These are phyloP conservation scores for Calonectria honghensis DNA, from an alignment of 2,329 filamentous ascomycete genomes.

Conservation along the genomic window DNA sequence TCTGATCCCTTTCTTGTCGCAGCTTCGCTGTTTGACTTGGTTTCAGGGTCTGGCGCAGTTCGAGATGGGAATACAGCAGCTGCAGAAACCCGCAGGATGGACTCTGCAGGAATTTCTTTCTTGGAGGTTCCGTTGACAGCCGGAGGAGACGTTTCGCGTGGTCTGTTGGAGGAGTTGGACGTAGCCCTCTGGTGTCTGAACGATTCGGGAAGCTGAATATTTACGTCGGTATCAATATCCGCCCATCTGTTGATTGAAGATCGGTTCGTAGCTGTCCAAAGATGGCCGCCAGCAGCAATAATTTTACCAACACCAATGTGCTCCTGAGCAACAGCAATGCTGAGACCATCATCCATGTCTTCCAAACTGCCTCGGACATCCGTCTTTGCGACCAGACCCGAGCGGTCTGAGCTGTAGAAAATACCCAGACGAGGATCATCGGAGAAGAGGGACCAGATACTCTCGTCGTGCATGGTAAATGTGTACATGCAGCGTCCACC, in stretches of 20 bases:
- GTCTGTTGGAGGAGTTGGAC: constrained; percentile 65
- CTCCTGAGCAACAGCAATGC: constrained; percentile 93
- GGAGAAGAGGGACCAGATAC: constrained; percentile 96
- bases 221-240: constrained; percentile 86
- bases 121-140: constrained; percentile 62
- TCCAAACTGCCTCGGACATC: constrained; percentile 84
- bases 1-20: constrained; percentile 64
- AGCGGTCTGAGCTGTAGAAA: constrained; percentile 96
- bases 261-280: constrained; percentile 93
- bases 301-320: constrained; percentile 86
- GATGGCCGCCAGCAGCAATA: constrained; percentile 81
- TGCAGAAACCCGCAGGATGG: constrained; percentile 88
- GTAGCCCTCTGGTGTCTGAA: constrained; percentile 69
- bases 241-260: constrained; percentile 95
- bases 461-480: constrained; percentile 98
- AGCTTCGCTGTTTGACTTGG: constrained; percentile 68
- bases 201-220: constrained; percentile 78
- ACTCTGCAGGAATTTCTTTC: constrained; percentile 84
- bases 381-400: constrained; percentile 95
- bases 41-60: constrained; percentile 72
- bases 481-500: constrained; percentile 98
- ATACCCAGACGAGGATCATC: constrained; percentile 88
- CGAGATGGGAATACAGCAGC: constrained; percentile 84
- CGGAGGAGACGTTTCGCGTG: constrained; percentile 58
- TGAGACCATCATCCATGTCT: constrained; percentile 88